Percentiles rank a stretch among this genome's conserved stretches.
phyloP scores from a whole-genome alignment of 2,329 filamentous ascomycete genomes.

The Aspergillus sp. region DNA sequence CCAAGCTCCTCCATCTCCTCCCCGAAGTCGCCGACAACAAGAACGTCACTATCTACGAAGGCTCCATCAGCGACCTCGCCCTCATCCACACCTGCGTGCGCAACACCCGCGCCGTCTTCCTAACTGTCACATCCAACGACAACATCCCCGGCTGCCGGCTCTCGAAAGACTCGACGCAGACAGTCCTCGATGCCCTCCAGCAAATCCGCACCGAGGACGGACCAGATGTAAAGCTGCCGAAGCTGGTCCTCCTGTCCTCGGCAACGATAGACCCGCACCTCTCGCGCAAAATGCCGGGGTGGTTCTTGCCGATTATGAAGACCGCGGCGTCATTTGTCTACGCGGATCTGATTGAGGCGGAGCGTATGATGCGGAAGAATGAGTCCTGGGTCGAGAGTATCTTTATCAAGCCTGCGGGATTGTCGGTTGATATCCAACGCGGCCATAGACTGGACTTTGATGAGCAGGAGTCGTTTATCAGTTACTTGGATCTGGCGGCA shows the following conservation, averaged over 20 bases:
- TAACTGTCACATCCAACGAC: constrained; percentile 43
- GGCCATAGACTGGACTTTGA: constrained; percentile 7
- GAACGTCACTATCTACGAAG: constrained; percentile 44
- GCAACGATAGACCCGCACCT: constrained; percentile 44
- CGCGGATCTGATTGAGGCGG: constrained; percentile 3
- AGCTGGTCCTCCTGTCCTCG: constrained; percentile 47
- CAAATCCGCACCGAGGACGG: constrained; percentile 18
- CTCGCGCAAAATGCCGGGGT: not conserved
- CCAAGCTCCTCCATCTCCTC: constrained; percentile 39
- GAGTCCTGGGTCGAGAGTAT: constrained; percentile 6
- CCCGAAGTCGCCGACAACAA: constrained; percentile 34
- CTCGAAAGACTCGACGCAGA: constrained; percentile 35
- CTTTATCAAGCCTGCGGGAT: constrained; percentile 10
- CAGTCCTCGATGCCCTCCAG: constrained; percentile 40
- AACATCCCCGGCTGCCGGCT: constrained; percentile 46
- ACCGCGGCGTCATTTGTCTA: constrained; percentile 9
- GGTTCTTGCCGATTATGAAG: constrained; percentile 5
- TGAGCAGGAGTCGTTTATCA: constrained; percentile 5
- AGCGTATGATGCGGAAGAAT: constrained; percentile 1
- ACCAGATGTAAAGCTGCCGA: constrained; percentile 28
- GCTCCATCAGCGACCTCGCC: constrained; percentile 41
- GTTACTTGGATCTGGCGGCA: constrained; percentile 12
- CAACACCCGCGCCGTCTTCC: constrained; percentile 40
- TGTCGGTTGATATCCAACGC: constrained; percentile 6
- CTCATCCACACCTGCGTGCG: constrained; percentile 41